Evolutionary conservation across 1,284 basidiomycete genomes (phyloP).

Genomic region (Rhodotorula sp.): DNA sequence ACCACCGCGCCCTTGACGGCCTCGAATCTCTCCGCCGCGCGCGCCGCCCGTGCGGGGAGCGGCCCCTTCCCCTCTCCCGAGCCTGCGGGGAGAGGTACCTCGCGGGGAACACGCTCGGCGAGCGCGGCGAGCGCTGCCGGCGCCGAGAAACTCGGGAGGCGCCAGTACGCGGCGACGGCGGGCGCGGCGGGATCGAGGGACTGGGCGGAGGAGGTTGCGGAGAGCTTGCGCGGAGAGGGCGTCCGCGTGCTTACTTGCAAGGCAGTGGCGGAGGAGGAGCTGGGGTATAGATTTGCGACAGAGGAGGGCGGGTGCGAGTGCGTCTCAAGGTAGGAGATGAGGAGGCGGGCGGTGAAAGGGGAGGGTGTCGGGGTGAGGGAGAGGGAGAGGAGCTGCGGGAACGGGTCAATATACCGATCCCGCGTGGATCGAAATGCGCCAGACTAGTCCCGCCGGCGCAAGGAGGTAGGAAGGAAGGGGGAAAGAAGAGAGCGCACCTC

Average conservation of each 20-base stretch:
- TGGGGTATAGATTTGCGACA: not conserved
- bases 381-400: not conserved
- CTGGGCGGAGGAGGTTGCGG: slow-evolving; percentile 2
- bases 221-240: slow-evolving; percentile 17
- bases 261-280: not conserved
- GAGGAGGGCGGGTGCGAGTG: slow-evolving; percentile 11
- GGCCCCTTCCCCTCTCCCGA: not conserved
- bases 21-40: not conserved
- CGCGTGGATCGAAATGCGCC: no score
- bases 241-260: not conserved
- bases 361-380: not conserved
- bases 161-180: not conserved
- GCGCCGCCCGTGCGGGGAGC: not conserved
- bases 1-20: not conserved
- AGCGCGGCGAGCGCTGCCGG: slow-evolving; percentile 11
- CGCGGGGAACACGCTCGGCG: slow-evolving; percentile 13
- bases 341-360: slow-evolving; percentile 12
- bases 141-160: not conserved
- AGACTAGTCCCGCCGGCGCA: no score
- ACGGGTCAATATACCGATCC: not conserved
- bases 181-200: not conserved
- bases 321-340: slow-evolving; percentile 22
- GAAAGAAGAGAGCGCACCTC: not conserved
- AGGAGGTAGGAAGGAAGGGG: no score
- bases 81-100: slow-evolving; percentile 5